Conservation (phyloP, 768 basidiomycete genomes). For the Psilocybe subaeruginosa region DNA sequence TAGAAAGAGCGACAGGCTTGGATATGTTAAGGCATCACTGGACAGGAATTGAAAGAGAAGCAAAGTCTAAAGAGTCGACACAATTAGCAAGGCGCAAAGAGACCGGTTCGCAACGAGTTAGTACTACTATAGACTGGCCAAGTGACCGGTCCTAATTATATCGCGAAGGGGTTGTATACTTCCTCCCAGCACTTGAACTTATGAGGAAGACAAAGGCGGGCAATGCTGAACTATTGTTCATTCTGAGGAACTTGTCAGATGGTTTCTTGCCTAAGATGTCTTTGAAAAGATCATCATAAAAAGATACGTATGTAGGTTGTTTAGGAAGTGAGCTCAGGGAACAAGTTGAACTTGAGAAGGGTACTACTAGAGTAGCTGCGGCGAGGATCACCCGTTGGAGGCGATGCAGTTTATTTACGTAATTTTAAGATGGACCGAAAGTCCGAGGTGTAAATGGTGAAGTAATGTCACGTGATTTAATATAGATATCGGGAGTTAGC, state of each 20-base stretch:
- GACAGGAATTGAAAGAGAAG: not conserved
- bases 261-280: not conserved
- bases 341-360: too few relatives aligned
- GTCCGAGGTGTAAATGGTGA: not conserved
- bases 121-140: not conserved
- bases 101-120: not conserved
- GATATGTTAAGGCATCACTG: not conserved
- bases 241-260: not conserved
- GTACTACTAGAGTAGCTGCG: too few relatives aligned
- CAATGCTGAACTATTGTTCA: not conserved
- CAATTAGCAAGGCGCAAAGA: not conserved
- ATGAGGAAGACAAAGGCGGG: not conserved
- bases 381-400: not conserved
- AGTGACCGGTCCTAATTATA: not conserved
- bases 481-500: constrained; percentile 13
- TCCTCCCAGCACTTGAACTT: not conserved
- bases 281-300: not conserved
- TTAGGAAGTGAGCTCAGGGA: too few relatives aligned
- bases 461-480: constrained; percentile 11
- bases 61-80: not conserved
- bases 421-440: not conserved
- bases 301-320: too few relatives aligned
- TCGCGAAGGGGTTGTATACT: too few relatives aligned
- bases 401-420: not conserved
- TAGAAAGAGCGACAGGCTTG: not conserved